Evolutionary conservation across 73 alveolate genomes (phyloP).

Genomic region (Vitrella brassicaformis): DNA sequence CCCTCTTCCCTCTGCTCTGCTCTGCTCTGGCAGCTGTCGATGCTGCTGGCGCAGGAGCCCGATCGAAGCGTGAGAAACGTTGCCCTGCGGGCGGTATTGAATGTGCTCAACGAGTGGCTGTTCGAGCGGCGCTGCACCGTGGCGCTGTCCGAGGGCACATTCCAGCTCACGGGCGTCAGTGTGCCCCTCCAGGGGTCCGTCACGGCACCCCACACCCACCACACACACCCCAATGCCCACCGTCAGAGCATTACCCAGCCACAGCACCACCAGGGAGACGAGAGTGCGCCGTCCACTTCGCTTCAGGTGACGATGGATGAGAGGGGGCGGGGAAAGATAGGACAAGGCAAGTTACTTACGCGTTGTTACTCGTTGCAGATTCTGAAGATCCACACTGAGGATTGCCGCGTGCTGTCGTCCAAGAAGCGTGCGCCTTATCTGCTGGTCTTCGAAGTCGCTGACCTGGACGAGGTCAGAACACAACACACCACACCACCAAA

Average conservation of each 20-base stretch:
- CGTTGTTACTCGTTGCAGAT: no score
- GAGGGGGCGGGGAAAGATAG: neutral
- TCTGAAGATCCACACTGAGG: neutral
- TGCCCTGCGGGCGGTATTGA: neutral
- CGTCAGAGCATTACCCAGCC: no score
- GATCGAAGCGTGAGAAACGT: neutral
- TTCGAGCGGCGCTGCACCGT: neutral
- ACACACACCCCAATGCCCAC: no score
- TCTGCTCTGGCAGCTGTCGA: no score
- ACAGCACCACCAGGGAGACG: no score
- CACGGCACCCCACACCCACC: no score
- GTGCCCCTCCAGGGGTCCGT: no score
- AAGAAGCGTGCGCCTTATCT: conserved; percentile 29
- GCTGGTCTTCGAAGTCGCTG: conserved; percentile 14
- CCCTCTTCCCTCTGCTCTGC: no score
- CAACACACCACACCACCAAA: no score
- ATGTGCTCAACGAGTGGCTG: neutral
- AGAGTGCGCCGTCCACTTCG: no score
- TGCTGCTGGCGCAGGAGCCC: neutral
- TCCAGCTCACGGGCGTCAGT: neutral
- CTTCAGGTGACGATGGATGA: neutral
- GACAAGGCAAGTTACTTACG: no score
- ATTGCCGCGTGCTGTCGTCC: conserved; percentile 16
- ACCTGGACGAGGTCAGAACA: conserved; percentile 34
- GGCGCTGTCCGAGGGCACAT: neutral